Base-by-base conservation (phyloP, 202 grass and related monocot genomes). In the Hordeum pubiflorum region DNA sequence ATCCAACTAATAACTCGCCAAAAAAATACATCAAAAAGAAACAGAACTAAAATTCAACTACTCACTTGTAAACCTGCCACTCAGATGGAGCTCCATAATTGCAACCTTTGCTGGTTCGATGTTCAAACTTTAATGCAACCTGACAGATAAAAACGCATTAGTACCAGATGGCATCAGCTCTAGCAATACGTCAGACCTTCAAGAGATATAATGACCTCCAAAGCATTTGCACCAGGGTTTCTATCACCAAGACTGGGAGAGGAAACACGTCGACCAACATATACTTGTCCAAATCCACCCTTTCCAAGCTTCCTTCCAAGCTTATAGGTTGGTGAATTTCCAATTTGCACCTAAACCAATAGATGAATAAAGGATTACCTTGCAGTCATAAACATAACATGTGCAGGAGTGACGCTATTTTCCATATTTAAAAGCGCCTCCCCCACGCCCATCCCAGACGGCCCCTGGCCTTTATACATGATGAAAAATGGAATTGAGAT, bases 41-140 rank as follows among this genome's bases (percentile, higher is more conserved):
- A 39, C 67, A 46, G 34, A 71, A 55, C 13, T 26, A 66, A 79
- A 80, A 69, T 29, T 7, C 55, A 84, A 83, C 12, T 57, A 88
- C 95, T 80, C 65, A 99, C 96, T 91, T 95, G 85, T 99, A 99
- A 76, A 99, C 96, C 84, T 93, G 88, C 96, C 96, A 98, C 83
- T 98, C 96, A 26, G 93, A 93, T 65, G 96, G 92, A 80, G 92
- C 86, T 80, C 90, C 96, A 73, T 87, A 91, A 68, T 85, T 95
- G 80, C 96, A 99, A 57, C 96, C 92, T 86, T 95, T 91, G 78
- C 96, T 99, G 65, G 77, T 90, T 65, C 87, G 85, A 65, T 99
- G 96, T 80, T 99, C 92, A 75, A 99, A 95, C 86, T 99, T 99
- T 43, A 95, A 48, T 64, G 92, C 92, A 81, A 99, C 87, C 92